Evolutionary conservation across 108 stramenopile genomes (phyloP).

Genomic region (Parietichytrium sp.): DNA sequence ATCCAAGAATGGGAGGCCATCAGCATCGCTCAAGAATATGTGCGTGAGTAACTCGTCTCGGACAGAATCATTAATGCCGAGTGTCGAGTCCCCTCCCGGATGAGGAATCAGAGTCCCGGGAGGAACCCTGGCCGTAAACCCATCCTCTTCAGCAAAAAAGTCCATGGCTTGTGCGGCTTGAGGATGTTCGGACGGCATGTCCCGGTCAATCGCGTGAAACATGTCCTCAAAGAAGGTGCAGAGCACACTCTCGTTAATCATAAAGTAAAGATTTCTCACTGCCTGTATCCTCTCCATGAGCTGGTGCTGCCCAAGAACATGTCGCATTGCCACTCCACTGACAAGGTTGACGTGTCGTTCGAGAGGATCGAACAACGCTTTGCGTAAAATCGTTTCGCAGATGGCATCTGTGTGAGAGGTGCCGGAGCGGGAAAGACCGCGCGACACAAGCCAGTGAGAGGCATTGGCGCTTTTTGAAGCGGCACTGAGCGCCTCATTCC

Average conservation of each 20-base stretch:
- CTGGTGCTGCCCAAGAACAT: background rate
- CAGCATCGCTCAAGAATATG: background rate
- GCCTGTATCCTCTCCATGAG: background rate
- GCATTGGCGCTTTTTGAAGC: background rate
- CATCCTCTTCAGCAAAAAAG: background rate
- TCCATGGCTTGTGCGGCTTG: background rate
- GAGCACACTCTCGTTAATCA: conserved; percentile 8
- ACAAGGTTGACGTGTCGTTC: background rate
- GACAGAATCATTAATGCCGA: background rate
- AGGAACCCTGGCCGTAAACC: background rate
- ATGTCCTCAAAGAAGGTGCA: background rate
- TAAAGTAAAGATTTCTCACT: background rate
- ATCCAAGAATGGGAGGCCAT: background rate
- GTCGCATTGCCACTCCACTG: background rate
- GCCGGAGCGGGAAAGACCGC: too few relatives aligned
- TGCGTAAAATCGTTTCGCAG: too few relatives aligned
- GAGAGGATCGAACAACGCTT: background rate
- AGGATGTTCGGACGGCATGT: background rate
- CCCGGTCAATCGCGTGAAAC: background rate
- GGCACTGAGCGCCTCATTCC: background rate
- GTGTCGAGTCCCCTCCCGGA: background rate
- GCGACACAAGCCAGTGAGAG: background rate
- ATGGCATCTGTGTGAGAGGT: too few relatives aligned
- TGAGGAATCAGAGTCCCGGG: background rate
- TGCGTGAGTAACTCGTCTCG: background rate